These are phyloP conservation scores for Coelastrella sp. DNA, from an alignment of 139 green algal genomes.

Conservation along the genomic window DNA sequence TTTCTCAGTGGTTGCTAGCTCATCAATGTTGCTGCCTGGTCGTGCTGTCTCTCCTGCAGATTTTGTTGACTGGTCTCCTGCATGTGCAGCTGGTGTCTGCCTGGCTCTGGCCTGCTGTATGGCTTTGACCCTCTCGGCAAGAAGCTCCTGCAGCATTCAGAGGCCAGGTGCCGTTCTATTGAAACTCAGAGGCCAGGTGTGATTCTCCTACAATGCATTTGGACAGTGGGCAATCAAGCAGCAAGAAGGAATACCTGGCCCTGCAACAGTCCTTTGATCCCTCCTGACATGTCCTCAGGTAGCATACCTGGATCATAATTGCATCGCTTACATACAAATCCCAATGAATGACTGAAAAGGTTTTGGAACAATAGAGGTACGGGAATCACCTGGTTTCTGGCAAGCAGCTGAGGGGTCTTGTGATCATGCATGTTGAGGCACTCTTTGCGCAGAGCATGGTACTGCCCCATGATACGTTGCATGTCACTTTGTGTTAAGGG, in stretches of 20 bases:
- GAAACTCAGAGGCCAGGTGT: no score
- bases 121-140: not conserved
- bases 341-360: no score
- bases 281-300: no score
- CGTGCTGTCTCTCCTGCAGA: not conserved
- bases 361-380: no score
- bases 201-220: no score
- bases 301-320: no score
- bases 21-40: not conserved
- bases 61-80: not conserved
- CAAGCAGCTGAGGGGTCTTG: not conserved
- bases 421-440: conserved; percentile 20
- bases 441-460: conserved; percentile 31
- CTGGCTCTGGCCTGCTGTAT: not conserved
- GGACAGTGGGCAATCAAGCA: no score
- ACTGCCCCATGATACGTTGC: conserved; percentile 26
- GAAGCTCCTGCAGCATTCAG: not conserved
- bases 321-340: no score
- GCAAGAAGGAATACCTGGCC: no score
- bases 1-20: not conserved
- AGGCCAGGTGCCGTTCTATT: no score
- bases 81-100: not conserved
- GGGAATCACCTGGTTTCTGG: conserved; percentile 40
- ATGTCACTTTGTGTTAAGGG: not conserved
- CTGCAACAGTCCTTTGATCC: no score